Evolutionary conservation across 129 eudicot genomes (phyloP), one percentile per base, ranked within the genome.

Genomic region (Pulicaria dysenterica): DNA sequence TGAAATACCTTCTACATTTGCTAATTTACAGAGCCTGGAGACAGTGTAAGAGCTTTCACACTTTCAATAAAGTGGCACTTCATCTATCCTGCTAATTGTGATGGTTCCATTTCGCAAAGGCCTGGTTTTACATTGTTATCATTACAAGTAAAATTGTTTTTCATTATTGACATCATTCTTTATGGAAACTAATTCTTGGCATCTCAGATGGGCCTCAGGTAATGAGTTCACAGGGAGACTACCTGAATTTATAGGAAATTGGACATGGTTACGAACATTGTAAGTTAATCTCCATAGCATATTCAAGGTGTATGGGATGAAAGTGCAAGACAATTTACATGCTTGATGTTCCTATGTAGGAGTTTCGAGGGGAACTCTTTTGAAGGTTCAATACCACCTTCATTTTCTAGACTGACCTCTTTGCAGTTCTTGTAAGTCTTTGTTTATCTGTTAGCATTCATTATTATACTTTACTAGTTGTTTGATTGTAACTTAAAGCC

Each of bases 331-430:
- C 5, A 9, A 53, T 17, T 51, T 45, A 34, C 9, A 67, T 51
- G 37, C 71, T 40, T 51, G 48, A 67, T 66, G 72, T 75, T 49
- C 64, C 31, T 24, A 8, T 58, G 45, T 85, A 92, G 98, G 81
- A 83, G 91, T 85, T 58, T 92, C 11, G 83, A 89, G 73, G 96
- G 98, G 66, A 92, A 85, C 77, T 74, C 96, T 55, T 85, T 92
- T 58, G 76, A 81, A 73, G 98, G 98, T 66, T 82, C 91, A 19
- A 87, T 92, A 85, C 98, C 98, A 74, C 15, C 81, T 67, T 36
- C 91, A 16, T 79, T 89, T 82, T 83, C 96, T 78, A 83, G 40
- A 49, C 68, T 92, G 71, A 85, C 84, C 65, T 43, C 58, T 31
- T 75, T 92, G 84, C 69, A 51, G 45, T 87, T 81, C 3, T 75